Evolutionary conservation across 2,329 filamentous ascomycete species (phyloP).

Genomic region (Daldinia sp.): DNA sequence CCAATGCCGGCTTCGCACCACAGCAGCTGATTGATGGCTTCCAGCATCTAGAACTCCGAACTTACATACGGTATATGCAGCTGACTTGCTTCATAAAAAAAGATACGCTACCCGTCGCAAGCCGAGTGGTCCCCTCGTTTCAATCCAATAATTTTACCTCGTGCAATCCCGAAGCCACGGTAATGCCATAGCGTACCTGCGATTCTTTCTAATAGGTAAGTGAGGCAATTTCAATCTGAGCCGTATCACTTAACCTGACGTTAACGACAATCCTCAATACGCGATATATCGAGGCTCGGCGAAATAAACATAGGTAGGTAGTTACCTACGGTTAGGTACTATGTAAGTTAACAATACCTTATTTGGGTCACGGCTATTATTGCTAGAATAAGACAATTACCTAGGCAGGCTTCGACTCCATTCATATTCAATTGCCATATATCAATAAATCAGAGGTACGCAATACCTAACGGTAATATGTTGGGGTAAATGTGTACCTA

Average conservation of each 20-base stretch:
- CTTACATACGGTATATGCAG: constrained; percentile 11
- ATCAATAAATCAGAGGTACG: not conserved
- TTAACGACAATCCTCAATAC: not conserved
- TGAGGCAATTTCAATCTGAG: not conserved
- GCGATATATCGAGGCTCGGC: not conserved
- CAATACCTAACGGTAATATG: not conserved
- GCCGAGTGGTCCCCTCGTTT: constrained; percentile 10
- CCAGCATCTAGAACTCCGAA: constrained; percentile 17
- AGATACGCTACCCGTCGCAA: constrained; percentile 25
- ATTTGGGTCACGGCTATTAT: not conserved
- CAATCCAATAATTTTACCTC: constrained; percentile 11
- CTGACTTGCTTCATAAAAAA: constrained; percentile 22
- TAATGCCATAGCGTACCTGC: not conserved
- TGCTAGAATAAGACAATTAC: not conserved
- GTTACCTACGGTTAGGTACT: too few relatives aligned
- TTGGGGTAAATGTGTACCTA: not conserved
- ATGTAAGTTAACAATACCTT: not conserved
- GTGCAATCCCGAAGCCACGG: constrained; percentile 2
- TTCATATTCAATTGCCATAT: too few relatives aligned
- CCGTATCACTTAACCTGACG: not conserved
- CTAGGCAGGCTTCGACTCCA: too few relatives aligned
- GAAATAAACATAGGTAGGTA: not conserved
- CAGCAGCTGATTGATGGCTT: constrained; percentile 20
- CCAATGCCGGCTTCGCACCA: constrained; percentile 14
- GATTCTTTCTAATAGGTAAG: not conserved